Conservation (phyloP, 495 filamentous ascomycete genomes). For the Chaetomium tenue region DNA sequence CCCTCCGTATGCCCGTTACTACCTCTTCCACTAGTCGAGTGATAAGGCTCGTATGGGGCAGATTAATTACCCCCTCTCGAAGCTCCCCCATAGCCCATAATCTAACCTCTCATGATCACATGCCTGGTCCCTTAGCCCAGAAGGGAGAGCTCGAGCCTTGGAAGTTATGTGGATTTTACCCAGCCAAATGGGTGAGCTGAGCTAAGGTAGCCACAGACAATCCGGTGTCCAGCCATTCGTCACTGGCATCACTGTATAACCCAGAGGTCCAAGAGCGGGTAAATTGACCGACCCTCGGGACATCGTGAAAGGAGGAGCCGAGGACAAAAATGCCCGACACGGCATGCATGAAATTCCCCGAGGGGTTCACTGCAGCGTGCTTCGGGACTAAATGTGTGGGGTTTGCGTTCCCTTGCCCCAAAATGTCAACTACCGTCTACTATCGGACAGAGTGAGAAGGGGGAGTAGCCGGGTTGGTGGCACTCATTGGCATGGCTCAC, state of each 20-base stretch:
- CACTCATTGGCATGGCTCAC: neutral
- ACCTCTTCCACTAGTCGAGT: neutral
- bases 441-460: neutral
- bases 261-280: neutral
- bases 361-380: neutral
- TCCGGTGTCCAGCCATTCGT: neutral
- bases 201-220: neutral
- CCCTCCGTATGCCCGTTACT: neutral
- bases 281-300: neutral
- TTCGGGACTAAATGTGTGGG: constrained; percentile 10
- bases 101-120: neutral
- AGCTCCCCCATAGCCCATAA: neutral
- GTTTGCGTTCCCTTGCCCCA: neutral
- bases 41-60: neutral
- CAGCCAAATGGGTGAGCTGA: neutral
- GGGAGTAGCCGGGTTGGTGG: neutral
- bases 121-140: neutral
- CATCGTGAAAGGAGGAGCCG: neutral
- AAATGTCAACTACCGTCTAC: neutral
- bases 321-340: constrained; percentile 8
- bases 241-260: neutral
- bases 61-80: neutral
- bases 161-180: neutral
- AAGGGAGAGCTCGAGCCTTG: neutral
- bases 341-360: constrained; percentile 10